Base-by-base conservation (phyloP, 495 filamentous ascomycete genomes). In the Daldinia bambusicola region DNA sequence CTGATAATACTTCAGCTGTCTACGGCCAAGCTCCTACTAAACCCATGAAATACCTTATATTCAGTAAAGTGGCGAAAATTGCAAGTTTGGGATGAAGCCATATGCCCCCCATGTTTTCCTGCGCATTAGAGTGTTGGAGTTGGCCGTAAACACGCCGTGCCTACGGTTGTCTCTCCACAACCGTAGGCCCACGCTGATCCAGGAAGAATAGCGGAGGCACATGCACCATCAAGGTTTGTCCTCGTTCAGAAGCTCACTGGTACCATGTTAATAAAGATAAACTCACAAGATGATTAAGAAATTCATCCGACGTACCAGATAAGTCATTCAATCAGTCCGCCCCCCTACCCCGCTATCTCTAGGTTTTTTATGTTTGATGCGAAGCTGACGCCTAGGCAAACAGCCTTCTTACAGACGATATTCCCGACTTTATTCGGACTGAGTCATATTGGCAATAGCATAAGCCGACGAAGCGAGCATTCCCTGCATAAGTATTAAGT, bases 261-360 rank as follows among this genome's bases (percentile, higher is more conserved):
- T 7, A 26, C 14, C 16, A 13, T 40, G 9, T 13, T 22, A 14
- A 20, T 50, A 8, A 36, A 26, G 37, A 30, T 6, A 34, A 48
- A 32, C 30, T 30, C 30, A 7, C 26, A 26, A 31, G 45, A 32
- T 40, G 34, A 50, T 48, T 13, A 55, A 36, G 31, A 12, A 31
- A 0, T 31, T 12, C 37, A 55, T 60, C 48, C 12, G 14, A 60
- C 18, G 55, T 36, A 55, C 36, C 48, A 20, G 48, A 30, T 50
- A 59, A 48, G 69, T 43, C 40, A 43, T 48, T 45, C 6, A 62
- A 41, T 36, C 20, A 55, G 22, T 38, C 38, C 22, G 51, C 37
- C 50, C 53, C 10, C 52, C 38, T 73, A 69, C 70, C 70, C 70
- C 70, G 58, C 70, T 63, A 61, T 68, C 57, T 59, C 63, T 66